Percentiles rank a stretch among this genome's conserved stretches.
Conservation (phyloP, 108 stramenopile species). For the Fragilaria crotonensis region DNA sequence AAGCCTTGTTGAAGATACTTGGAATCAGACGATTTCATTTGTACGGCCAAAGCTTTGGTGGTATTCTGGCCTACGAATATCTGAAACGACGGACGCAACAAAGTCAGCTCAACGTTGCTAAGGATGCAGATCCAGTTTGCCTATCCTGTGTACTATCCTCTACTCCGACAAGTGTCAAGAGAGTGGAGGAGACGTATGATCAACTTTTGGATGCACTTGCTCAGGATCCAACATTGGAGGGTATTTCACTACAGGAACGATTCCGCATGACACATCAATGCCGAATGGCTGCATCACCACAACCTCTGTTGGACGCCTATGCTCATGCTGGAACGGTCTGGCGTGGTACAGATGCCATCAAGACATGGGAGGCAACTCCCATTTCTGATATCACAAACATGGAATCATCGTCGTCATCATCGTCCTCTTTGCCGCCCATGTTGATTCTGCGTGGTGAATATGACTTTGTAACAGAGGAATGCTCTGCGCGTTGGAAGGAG, state of each 20-base stretch:
- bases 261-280: conserved; percentile 62
- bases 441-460: conserved; percentile 40
- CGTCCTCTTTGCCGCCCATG: conserved; percentile 19
- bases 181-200: no score
- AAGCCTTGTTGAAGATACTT: conserved; percentile 31
- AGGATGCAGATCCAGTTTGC: no score
- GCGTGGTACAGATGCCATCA: conserved; percentile 43
- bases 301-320: conserved; percentile 42
- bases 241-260: no score
- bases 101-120: no score
- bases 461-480: conserved; percentile 49
- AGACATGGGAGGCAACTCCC: conserved; percentile 28
- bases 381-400: no score
- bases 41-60: conserved; percentile 60
- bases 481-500: conserved; percentile 40
- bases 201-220: no score
- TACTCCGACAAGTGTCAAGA: no score
- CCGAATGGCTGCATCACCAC: conserved; percentile 31
- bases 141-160: no score
- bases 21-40: conserved; percentile 46
- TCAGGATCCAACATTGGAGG: no score
- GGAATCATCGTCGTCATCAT: no score
- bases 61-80: conserved; percentile 60
- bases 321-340: conserved; percentile 42
- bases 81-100: no score